These are phyloP conservation scores for barley (Hordeum vulgare) DNA, from an alignment of 176 grass and related monocot genomes.

Conservation along the genomic window MorexV3_pseudomolecules_assembly NC_058522.1:504753005-504753504, in stretches of 20 bases:
- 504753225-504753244: slow-evolving; percentile 4
- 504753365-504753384: slow-evolving; percentile 74
- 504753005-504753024: background rate
- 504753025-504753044: background rate
- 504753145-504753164: background rate
- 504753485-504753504: slow-evolving; percentile 73
- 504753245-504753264: slow-evolving; percentile 70
- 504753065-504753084: background rate
- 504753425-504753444: slow-evolving; percentile 76
- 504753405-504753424: slow-evolving; percentile 91
- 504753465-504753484: slow-evolving; percentile 88
- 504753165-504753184: background rate
- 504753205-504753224: slow-evolving; percentile 12
- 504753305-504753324: slow-evolving; percentile 95
- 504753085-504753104: background rate
- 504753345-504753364: slow-evolving; percentile 76
- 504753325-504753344: slow-evolving; percentile 67
- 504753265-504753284: slow-evolving; percentile 99
- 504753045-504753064: background rate
- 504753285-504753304: slow-evolving; percentile 97
- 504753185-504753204: background rate
- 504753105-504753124: background rate
- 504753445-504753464: slow-evolving; percentile 87
- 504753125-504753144: background rate
- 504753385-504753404: slow-evolving; percentile 87